phyloP scores from a whole-genome alignment of 116 monocot genomes.

The Iris pallida region DNA sequence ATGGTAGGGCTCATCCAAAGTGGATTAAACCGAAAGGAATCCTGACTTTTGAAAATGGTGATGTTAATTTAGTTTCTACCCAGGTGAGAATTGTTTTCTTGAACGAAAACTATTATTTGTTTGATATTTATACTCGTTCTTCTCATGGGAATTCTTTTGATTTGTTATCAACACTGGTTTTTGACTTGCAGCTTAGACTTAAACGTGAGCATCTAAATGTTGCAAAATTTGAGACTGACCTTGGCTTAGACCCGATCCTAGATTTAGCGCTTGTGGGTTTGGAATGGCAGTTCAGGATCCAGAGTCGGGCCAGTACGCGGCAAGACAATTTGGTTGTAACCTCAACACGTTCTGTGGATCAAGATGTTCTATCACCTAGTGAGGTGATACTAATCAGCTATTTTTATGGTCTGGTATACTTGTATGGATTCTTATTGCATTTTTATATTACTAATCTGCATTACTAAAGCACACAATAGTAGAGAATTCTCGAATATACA shows the following conservation, averaged over 20 bases:
- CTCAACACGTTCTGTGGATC: conserved; percentile 91
- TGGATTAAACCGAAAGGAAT: conserved; percentile 78
- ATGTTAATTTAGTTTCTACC: conserved; percentile 94
- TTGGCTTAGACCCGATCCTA: conserved; percentile 85
- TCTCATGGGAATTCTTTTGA: background rate
- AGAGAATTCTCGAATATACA: too few species aligned
- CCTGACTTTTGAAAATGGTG: conserved; percentile 94
- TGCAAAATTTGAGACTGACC: conserved; percentile 96
- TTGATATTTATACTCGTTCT: background rate
- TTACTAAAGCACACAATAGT: too few species aligned
- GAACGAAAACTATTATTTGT: background rate
- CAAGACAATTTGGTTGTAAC: conserved; percentile 90
- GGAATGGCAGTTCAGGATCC: conserved; percentile 97
- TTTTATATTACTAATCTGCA: too few species aligned
- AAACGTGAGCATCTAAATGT: conserved; percentile 90
- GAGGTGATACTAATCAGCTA: conserved; percentile 44
- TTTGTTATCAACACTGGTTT: too few species aligned
- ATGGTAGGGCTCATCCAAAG: conserved; percentile 83
- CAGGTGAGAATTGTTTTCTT: conserved; percentile 44
- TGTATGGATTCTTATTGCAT: background rate
- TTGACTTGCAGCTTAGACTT: conserved; percentile 70
- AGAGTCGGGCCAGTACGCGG: conserved; percentile 91
- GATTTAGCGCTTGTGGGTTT: conserved; percentile 90
- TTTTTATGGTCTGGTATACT: background rate
- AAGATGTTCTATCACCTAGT: conserved; percentile 85